Base-by-base conservation (phyloP, 345 rosid species). In the Erysimum cheiranthoides region DNA sequence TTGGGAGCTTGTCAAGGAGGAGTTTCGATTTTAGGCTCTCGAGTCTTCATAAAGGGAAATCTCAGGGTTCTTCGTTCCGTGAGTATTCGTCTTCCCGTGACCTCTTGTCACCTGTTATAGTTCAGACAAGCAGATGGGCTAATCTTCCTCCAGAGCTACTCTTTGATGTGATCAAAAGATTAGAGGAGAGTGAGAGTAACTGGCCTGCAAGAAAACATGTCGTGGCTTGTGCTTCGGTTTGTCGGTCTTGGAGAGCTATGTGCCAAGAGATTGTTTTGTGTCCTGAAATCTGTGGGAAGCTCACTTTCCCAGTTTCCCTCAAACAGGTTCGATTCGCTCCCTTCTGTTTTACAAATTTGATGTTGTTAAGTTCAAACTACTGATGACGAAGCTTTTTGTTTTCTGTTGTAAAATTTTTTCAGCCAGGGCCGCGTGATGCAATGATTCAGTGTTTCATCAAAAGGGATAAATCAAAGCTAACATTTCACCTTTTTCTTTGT, bases 1-100 rank as follows among this genome's bases (percentile, higher is more conserved):
- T 88, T 49, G 92, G 92, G 71, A 88, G 92, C 81, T 83, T 88
- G 64, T 88, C 92, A 0, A 86, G 92, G 66, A 80, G 92, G 65
- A 80, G 86, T 66, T 88, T 88, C 34, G 87, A 88, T 40, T 81
- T 88, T 35, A 82, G 87, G 74, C 61, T 88, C 49, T 79, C 73
- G 1, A 81, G 83, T 71, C 90, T 84, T 40, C 83, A 85, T 57
- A 83, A 85, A 73, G 92, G 90, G 64, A 88, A 88, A 53, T 80
- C 90, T 50, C 83, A 82, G 31, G 85, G 84, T 21, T 84, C 80
- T 73, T 86, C 82, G 0, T 78, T 73, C 58, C 77, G 73, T 3
- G 81, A 78, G 27, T 72, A 66, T 72, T 64, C 81, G 4, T 78
- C 85, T 68, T 79, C 81, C 13, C 81, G 77, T 50, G 86, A 85